Conservation (phyloP, 306 rosid species). For the Crataegus laevigata region DNA sequence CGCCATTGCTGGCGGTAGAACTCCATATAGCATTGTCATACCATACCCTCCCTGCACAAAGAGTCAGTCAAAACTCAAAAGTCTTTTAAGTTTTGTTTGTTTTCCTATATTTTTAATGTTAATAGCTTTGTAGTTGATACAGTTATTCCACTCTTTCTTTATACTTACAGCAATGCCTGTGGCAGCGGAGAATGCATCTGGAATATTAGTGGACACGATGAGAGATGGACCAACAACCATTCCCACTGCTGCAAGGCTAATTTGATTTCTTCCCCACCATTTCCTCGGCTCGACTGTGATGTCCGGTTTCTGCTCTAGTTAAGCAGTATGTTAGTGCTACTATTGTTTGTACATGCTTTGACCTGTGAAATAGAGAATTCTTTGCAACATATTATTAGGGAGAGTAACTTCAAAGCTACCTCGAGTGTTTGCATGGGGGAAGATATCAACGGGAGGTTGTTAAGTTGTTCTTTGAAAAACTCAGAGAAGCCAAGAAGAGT, state of each 20-base stretch:
- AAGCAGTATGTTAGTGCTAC: not conserved
- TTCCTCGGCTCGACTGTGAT: constrained; percentile 12
- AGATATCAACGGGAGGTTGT: constrained; percentile 13
- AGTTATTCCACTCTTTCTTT: not conserved
- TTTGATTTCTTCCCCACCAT: constrained; percentile 53
- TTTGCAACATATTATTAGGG: no score
- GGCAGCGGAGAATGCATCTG: constrained; percentile 63
- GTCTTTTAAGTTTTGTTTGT: not conserved
- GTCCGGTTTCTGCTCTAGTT: constrained; percentile 9
- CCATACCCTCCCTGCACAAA: constrained; percentile 64
- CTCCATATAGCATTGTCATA: constrained; percentile 68
- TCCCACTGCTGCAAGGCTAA: constrained; percentile 40
- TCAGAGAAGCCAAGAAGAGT: constrained; percentile 61
- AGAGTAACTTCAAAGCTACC: constrained; percentile 6
- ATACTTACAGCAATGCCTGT: constrained; percentile 65
- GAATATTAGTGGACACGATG: constrained; percentile 43
- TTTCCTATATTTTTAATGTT: no score
- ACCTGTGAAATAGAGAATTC: not conserved
- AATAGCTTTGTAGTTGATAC: no score
- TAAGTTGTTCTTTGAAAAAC: constrained; percentile 73
- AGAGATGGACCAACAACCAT: constrained; percentile 57
- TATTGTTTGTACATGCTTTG: not conserved
- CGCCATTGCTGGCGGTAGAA: constrained; percentile 82
- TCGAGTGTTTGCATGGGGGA: constrained; percentile 20
- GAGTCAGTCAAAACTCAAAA: constrained; percentile 1